Evolutionary conservation across 441 rosid genomes (phyloP).

Genomic region (Euphorbia corollata): DNA sequence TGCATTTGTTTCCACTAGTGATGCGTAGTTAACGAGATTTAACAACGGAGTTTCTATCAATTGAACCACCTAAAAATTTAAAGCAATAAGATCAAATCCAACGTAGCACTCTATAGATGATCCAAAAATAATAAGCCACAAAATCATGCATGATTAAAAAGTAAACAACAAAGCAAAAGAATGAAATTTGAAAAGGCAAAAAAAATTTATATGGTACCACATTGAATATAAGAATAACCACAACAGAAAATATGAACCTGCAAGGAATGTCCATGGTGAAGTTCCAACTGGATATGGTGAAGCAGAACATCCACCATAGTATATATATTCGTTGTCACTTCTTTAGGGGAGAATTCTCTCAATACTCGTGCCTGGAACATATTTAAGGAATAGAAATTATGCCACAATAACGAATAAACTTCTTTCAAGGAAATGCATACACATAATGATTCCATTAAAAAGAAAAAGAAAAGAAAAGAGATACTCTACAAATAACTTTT

Average conservation of each 20-base stretch:
- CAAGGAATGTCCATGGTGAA: conserved; percentile 60
- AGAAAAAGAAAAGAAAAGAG: not conserved
- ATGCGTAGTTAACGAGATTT: conserved; percentile 81
- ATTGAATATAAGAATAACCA: conserved; percentile 14
- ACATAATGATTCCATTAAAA: not conserved
- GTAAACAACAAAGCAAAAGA: not conserved
- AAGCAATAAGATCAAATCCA: conserved; percentile 15
- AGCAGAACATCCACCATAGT: conserved; percentile 93
- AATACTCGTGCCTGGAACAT: conserved; percentile 60
- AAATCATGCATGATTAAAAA: no score
- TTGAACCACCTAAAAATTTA: conserved; percentile 58
- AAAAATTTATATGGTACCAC: conserved; percentile 10
- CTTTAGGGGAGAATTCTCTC: conserved; percentile 89
- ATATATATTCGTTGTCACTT: conserved; percentile 85
- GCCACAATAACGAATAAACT: conserved; percentile 15
- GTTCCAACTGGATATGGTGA: conserved; percentile 70
- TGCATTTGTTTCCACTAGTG: conserved; percentile 81
- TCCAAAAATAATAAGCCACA: no score
- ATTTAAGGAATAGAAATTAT: conserved; percentile 15
- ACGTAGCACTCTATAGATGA: not conserved
- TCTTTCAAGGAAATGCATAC: conserved; percentile 8
- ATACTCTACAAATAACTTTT: not conserved
- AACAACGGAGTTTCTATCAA: conserved; percentile 84
- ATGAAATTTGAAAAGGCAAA: not conserved
- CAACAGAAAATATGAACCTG: conserved; percentile 41